A percentile compares a stretch with the other conserved stretches of the same genome.
phyloP scores from a whole-genome alignment of 257 asterid species.

The Fraxinus pennsylvanica region DNA sequence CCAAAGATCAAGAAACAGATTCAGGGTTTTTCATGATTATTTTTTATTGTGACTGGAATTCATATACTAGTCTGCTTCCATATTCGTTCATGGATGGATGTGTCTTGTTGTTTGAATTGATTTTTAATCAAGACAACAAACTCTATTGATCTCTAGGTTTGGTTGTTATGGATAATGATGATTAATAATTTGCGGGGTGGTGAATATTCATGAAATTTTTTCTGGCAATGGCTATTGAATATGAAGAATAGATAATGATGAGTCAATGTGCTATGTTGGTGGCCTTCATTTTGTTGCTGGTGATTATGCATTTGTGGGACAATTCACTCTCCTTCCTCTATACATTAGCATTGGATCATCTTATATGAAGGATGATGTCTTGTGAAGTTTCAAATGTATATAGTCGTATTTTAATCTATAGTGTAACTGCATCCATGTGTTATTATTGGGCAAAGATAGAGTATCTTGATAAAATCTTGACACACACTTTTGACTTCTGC shows the following conservation, averaged over 20 bases:
- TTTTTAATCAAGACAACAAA: not conserved
- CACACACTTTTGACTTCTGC: conserved; percentile 52
- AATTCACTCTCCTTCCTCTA: not conserved
- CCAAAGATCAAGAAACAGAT: too few species aligned
- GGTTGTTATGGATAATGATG: not conserved
- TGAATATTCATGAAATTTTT: too few species aligned
- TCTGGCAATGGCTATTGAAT: too few species aligned
- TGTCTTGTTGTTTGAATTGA: conserved; percentile 2
- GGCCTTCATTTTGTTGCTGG: not conserved
- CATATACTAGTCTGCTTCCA: not conserved
- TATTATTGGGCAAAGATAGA: conserved; percentile 29
- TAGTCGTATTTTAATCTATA: too few species aligned
- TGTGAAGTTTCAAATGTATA: not conserved
- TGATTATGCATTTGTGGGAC: not conserved
- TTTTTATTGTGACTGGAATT: too few species aligned
- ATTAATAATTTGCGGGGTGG: too few species aligned
- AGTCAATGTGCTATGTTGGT: too few species aligned
- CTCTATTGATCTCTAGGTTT: not conserved
- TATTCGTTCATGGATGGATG: not conserved
- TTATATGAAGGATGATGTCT: not conserved
- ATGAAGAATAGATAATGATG: too few species aligned
- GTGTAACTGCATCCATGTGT: conserved; percentile 14
- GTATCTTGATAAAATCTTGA: conserved; percentile 40
- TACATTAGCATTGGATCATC: not conserved
- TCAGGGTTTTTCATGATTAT: too few species aligned